Evolutionary conservation across 1,139 yeast species (phyloP), one percentile per base, ranked within the genome.

Genomic region (Diutina mesorugosa): DNA sequence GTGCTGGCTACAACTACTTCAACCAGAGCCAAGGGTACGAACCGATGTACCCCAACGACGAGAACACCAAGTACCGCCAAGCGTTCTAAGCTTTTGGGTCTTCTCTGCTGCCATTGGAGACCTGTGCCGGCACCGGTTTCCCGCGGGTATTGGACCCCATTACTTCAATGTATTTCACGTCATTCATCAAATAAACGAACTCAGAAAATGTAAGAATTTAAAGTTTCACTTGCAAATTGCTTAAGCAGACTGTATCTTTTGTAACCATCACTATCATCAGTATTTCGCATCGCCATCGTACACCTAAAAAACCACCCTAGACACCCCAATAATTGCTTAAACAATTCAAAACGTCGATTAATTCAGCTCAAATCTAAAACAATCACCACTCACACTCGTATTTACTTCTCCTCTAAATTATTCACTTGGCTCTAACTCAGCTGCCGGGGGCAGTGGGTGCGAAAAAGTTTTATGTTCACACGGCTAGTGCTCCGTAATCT

Each of bases 401-500:
- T 21, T 21, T 21, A 21, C 26, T 21, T 21, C 26, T 21, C 26
- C 26, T 4, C 1, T 4, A 21, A 21, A 2, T 21, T 21, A 21
- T 21, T 21, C 26, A 21, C 26, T 21, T 4, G 26, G 26, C 26
- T 21, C 26, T 21, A 21, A 21, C 26, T 21, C 26, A 21, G 41
- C n/a, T 35, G 41, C 41, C 41, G 14, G n/a, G n/a, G 41, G 41
- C 14, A 10, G 41, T 35, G 41, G 41, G 41, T 35, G 41, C 41
- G 41, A 35, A 35, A 35, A 35, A 35, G 41, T 35, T 35, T 35
- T 35, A 35, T 35, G 41, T 35, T 35, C 41, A 35, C 41, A 35
- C 41, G 41, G 41, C 41, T 35, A 35, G 41, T 35, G 29, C 56
- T 55, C 53, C 56, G 55, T 45, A 38, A 46, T n/a, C 29, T 56